Evolutionary conservation across 306 rosid genomes (phyloP).

Genomic region (Sesbania bispinosa): DNA sequence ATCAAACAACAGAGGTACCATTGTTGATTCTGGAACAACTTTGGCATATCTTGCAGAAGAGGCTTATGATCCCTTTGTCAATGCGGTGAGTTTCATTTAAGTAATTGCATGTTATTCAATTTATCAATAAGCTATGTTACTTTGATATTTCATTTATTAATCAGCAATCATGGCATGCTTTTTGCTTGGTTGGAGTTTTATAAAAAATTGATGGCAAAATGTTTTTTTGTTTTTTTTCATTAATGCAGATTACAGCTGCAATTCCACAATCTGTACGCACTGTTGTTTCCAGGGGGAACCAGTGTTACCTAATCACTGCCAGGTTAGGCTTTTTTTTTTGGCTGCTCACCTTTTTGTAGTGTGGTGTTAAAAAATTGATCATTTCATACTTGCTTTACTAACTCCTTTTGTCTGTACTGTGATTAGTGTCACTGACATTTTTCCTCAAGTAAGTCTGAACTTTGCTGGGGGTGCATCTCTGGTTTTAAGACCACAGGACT

Average conservation of each 20-base stretch:
- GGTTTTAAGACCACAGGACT: constrained; percentile 82
- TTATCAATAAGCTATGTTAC: constrained; percentile 8
- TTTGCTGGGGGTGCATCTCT: constrained; percentile 79
- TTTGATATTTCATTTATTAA: constrained; percentile 13
- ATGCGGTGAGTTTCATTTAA: constrained; percentile 64
- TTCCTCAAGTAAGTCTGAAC: constrained; percentile 90
- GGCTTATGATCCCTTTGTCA: constrained; percentile 77
- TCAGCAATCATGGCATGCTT: constrained; percentile 2
- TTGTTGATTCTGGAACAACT: constrained; percentile 95
- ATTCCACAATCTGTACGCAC: constrained; percentile 66
- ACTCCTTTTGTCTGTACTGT: constrained; percentile 19
- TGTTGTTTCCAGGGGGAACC: constrained; percentile 60
- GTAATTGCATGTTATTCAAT: constrained; percentile 14
- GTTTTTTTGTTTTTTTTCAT: neutral
- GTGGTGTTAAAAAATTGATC: neutral
- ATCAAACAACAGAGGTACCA: constrained; percentile 79
- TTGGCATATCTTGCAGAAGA: constrained; percentile 93
- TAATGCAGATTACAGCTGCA: constrained; percentile 52
- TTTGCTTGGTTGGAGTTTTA: constrained; percentile 9
- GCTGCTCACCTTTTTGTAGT: neutral
- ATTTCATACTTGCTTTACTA: constrained; percentile 21
- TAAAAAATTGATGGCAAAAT: constrained; percentile 17
- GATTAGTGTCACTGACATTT: constrained; percentile 63
- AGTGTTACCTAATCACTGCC: constrained; percentile 64
- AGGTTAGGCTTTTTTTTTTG: constrained; percentile 56